Evolutionary conservation across 2,329 filamentous ascomycete species (phyloP), one percentile per base, ranked within the genome.

Genomic region (Stemphylium vesicarium): DNA sequence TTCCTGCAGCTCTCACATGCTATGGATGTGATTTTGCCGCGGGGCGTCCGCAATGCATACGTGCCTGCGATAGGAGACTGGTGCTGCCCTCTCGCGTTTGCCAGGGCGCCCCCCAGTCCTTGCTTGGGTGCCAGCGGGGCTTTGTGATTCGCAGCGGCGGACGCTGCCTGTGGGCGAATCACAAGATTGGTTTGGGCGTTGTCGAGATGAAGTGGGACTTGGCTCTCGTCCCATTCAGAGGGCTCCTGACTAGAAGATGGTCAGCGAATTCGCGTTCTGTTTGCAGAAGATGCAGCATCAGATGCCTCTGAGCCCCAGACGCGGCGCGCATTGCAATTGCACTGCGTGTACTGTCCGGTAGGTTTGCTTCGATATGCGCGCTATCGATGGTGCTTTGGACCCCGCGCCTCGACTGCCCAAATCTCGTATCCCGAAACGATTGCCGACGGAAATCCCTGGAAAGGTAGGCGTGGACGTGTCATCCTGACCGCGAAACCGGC

Each of bases 1-100:
- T 75, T 76, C 56, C 73, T 65, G 50, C 73, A 76, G 44, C 72
- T 75, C 45, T 75, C 73, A 53, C 73, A 76, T 15, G 73, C 73
- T 62, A 76, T 76, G 5, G 73, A 75, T 11, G 73, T 76, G 43
- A 76, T 76, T 48, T 75, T 75, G 22, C 72, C 72, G n/a, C 72
- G 67, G 22, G 72, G 72, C 9, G 72, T 75, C 26, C 72, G 70
- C 35, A 75, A 53, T 16, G 72, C 72, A 54, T 75, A 75, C 7
- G 70, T 74, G 32, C 72, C 72, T 18, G 72, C 65, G 39, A 75
- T 75, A 24, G 72, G 72, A 29, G 72, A 75, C 44, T 71, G 69
- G 40, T 73, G 65, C 50, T 73, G 71, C 26, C 64, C 63, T 53
- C 67, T 68, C 42, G 69, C 64, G 46, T 67, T 69, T 13, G 59